These are phyloP conservation scores for Galeopsis tetrahit DNA, from an alignment of 257 asterid species.

Conservation along the genomic window DNA sequence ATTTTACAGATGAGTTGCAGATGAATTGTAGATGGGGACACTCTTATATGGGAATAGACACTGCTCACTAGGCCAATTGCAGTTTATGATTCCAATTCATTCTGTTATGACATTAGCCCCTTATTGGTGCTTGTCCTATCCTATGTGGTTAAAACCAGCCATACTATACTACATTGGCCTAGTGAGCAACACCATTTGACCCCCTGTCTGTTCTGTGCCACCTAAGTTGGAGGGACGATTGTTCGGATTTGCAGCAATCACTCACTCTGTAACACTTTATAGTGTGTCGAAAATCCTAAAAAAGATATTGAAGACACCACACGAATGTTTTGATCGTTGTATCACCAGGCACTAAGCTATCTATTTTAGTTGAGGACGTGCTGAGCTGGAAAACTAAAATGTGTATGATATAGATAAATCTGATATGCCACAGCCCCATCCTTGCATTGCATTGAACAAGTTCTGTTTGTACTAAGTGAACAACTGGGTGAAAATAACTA, in stretches of 20 bases:
- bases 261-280: not conserved
- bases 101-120: not conserved
- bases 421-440: not conserved
- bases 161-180: too few species aligned
- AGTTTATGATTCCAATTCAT: not conserved
- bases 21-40: too few species aligned
- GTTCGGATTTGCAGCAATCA: not conserved
- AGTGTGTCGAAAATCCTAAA: too few species aligned
- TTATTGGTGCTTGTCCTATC: not conserved
- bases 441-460: not conserved
- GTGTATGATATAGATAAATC: not conserved
- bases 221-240: not conserved
- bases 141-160: not conserved
- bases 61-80: too few species aligned
- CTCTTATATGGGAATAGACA: too few species aligned
- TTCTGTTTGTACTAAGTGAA: not conserved
- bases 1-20: too few species aligned
- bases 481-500: constrained; percentile 30
- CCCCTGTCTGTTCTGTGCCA: not conserved
- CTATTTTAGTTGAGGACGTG: too few species aligned
- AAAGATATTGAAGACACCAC: too few species aligned
- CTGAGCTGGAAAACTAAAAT: too few species aligned
- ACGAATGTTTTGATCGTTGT: too few species aligned
- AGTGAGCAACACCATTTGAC: not conserved
- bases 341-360: too few species aligned